phyloP scores from a whole-genome alignment of 352 stramenopile genomes.

The Pythium phragmiticola region DNA sequence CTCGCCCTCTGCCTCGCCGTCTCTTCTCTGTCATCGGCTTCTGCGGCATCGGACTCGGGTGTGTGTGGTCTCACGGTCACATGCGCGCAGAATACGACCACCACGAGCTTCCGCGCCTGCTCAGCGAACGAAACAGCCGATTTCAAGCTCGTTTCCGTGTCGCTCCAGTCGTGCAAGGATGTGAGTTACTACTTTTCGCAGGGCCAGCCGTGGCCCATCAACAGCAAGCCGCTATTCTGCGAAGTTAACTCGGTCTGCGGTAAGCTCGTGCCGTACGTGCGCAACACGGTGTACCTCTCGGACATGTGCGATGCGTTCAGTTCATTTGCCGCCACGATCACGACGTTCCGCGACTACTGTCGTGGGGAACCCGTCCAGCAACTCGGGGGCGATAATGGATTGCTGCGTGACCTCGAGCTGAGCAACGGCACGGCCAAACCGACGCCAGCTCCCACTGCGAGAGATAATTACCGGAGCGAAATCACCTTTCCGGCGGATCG shows the following conservation, averaged over 20 bases:
- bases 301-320: conserved; percentile 15
- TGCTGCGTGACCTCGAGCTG: conserved; percentile 4
- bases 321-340: conserved; percentile 16
- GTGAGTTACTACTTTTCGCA: conserved; percentile 20
- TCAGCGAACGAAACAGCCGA: conserved; percentile 6
- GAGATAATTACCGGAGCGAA: conserved; percentile 1
- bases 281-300: conserved; percentile 8
- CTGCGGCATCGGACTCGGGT: not conserved
- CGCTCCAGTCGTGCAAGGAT: conserved; percentile 21
- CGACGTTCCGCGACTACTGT: conserved; percentile 24
- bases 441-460: conserved; percentile 16
- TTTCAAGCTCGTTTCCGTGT: conserved; percentile 9
- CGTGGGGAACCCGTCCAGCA: conserved; percentile 16
- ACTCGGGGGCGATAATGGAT: conserved; percentile 13
- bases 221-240: conserved; percentile 17
- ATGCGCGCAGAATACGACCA: conserved; percentile 5
- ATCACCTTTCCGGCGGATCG: not conserved
- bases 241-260: conserved; percentile 9
- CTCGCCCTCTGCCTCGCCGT: not conserved
- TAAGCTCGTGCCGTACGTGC: conserved; percentile 22
- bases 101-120: conserved; percentile 1
- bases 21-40: not conserved
- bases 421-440: conserved; percentile 15
- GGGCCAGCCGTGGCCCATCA: conserved; percentile 23
- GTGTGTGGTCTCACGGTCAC: conserved; percentile 22